Evolutionary conservation across 306 rosid genomes (phyloP), one percentile per base, ranked within the genome.

Genomic region (Citrullus amarus): DNA sequence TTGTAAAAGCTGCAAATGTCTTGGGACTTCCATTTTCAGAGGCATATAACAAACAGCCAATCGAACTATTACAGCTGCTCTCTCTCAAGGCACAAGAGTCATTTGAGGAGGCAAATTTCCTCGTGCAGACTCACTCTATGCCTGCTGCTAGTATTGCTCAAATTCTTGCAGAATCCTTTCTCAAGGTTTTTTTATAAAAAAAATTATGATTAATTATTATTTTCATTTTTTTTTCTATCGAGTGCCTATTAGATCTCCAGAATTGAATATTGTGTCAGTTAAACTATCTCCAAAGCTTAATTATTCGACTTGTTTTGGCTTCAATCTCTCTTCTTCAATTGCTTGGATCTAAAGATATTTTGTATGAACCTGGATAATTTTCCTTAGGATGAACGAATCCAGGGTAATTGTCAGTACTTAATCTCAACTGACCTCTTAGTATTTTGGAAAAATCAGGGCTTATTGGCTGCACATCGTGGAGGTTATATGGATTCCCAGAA

Each of bases 381-480:
- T 71, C 20, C 76, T 25, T 48, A 5, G 57, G 22, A 46, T 71
- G 58, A 48, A 14, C 25, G 41, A 15, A 71, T 48, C 57, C 20
- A 14, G 32, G 57, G 30, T 48, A 71, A 69, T 53, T 68, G 44
- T 69, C 34, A 20, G 5, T 48, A 8, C 32, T 32, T 74, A 15
- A 74, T 30, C 13, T 65, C 67, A 39, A 28, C 78, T 83, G 67
- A 83, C 62, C 20, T 75, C 67, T 39, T 28, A 53, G 69, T 75
- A 51, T 76, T 46, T 74, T 66, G 83, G 34, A 44, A 54, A 62
- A 79, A 80, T 55, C 84, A 94, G 97, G 98, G 98, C 79, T 86
- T 94, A 80, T 80, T 94, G 86, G 98, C 98, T 73, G 98, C 98
- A 30, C 98, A 94, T 87, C 97, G 98, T 78, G 98, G 98, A 81